Evolutionary conservation across 2,329 filamentous ascomycete species (phyloP).

Genomic region (Cladosporium austrohemisphaericum): DNA sequence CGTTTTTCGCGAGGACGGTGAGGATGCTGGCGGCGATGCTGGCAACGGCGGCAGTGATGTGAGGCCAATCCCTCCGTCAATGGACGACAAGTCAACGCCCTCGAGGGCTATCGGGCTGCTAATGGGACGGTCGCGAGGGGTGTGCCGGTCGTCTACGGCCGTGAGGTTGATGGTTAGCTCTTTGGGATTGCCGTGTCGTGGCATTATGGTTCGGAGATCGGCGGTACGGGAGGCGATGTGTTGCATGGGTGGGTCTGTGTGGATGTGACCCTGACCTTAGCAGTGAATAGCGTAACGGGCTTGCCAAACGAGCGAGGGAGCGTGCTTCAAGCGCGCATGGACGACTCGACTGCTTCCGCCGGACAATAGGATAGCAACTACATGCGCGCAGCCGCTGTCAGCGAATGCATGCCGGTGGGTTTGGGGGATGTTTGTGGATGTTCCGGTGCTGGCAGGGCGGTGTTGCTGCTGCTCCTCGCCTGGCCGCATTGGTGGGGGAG

Average conservation of each 20-base stretch:
- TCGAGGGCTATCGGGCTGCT: slow-evolving; percentile 34
- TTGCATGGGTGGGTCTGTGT: slow-evolving; percentile 11
- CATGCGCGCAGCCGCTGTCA: slow-evolving; percentile 9
- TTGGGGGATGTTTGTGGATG: too few species aligned
- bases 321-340: slow-evolving; percentile 12
- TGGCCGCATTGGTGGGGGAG: background rate
- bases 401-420: background rate
- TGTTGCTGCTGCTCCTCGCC: background rate
- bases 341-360: background rate
- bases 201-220: slow-evolving; percentile 24
- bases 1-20: slow-evolving; percentile 24
- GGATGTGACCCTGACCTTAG: slow-evolving; percentile 9
- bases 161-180: slow-evolving; percentile 30
- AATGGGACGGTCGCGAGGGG: slow-evolving; percentile 20
- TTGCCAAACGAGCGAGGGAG: background rate
- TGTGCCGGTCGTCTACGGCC: slow-evolving; percentile 16
- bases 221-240: slow-evolving; percentile 9
- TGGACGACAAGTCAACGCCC: slow-evolving; percentile 35
- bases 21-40: slow-evolving; percentile 29
- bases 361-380: too few species aligned
- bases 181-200: slow-evolving; percentile 26
- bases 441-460: background rate
- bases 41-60: slow-evolving; percentile 24
- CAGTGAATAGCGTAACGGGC: slow-evolving; percentile 13
- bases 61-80: slow-evolving; percentile 32